These are phyloP conservation scores for Cyclanthera cordifolia DNA, from an alignment of 306 rosid species.

Conservation along the genomic window DNA sequence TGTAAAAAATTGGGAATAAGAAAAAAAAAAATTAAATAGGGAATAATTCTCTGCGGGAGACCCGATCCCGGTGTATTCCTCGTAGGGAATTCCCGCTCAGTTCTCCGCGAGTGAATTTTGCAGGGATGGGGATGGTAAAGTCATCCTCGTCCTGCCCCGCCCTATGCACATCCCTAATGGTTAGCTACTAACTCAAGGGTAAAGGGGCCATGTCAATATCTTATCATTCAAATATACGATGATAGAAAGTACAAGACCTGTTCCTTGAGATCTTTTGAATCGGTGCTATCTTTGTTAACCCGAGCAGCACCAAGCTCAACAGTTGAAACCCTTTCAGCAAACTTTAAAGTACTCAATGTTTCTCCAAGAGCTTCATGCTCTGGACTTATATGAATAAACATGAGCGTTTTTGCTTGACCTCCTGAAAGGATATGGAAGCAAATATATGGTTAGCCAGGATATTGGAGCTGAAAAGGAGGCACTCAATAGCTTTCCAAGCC, in stretches of 20 bases:
- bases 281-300: conserved; percentile 51
- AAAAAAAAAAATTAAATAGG: no score
- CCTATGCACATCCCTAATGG: no score
- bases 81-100: no score
- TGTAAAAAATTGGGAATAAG: no score
- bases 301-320: conserved; percentile 82
- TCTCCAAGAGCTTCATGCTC: conserved; percentile 77
- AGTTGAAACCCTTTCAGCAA: conserved; percentile 81
- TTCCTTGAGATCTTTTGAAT: conserved; percentile 79
- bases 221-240: neutral
- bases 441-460: neutral
- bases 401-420: conserved; percentile 87
- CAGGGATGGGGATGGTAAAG: no score
- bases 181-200: no score
- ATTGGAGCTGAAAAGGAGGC: conserved; percentile 4
- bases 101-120: no score
- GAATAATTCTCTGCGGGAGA: no score
- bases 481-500: neutral
- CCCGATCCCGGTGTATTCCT: no score
- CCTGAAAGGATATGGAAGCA: conserved; percentile 27
- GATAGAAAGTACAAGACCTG: conserved; percentile 31
- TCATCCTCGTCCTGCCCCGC: no score
- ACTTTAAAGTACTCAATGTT: conserved; percentile 83
- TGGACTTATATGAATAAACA: conserved; percentile 92
- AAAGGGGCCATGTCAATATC: no score